These are phyloP conservation scores for Ophiocordyceps robertsii DNA, from an alignment of 2,329 filamentous ascomycete genomes.

Conservation along the genomic window DNA sequence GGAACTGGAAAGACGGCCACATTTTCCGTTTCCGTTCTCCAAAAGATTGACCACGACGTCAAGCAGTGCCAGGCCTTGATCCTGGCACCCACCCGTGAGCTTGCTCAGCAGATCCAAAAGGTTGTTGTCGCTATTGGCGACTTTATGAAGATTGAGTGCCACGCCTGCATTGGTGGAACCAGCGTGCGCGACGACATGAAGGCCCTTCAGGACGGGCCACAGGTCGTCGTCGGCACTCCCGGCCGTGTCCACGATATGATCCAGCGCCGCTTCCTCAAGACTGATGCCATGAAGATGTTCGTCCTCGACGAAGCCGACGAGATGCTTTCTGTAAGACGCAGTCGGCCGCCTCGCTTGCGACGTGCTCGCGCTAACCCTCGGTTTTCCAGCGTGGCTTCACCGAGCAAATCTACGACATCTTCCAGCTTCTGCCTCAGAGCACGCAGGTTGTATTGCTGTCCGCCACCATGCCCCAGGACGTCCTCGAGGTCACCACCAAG, in stretches of 20 bases:
- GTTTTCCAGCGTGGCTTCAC: constrained; percentile 82
- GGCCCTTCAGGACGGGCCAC: constrained; percentile 87
- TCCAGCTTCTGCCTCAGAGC: constrained; percentile 93
- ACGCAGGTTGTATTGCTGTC: constrained; percentile 98
- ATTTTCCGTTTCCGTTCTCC: constrained; percentile 97
- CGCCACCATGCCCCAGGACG: constrained; percentile 97
- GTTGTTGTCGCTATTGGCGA: constrained; percentile 97
- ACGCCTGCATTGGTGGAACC: constrained; percentile 98
- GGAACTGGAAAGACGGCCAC: constrained; percentile 99
- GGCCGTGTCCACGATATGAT: constrained; percentile 99
- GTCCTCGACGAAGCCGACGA: constrained; percentile 98
- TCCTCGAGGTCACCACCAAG: constrained; percentile 98
- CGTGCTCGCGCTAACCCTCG: not conserved
- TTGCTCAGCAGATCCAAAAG: constrained; percentile 99
- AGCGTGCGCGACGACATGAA: constrained; percentile 98
- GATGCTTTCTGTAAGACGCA: constrained; percentile 69
- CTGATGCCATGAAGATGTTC: constrained; percentile 99
- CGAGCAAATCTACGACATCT: constrained; percentile 99
- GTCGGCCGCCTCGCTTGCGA: not conserved
- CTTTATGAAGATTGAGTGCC: constrained; percentile 99
- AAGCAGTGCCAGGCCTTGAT: constrained; percentile 98
- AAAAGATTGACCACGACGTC: constrained; percentile 92
- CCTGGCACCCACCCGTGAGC: constrained; percentile 92
- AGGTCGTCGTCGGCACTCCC: constrained; percentile 95
- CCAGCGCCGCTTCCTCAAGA: constrained; percentile 92